These are phyloP conservation scores for Thermothelomyces thermophilus DNA, from an alignment of 2,329 filamentous ascomycete species.

Conservation along the genomic window DNA sequence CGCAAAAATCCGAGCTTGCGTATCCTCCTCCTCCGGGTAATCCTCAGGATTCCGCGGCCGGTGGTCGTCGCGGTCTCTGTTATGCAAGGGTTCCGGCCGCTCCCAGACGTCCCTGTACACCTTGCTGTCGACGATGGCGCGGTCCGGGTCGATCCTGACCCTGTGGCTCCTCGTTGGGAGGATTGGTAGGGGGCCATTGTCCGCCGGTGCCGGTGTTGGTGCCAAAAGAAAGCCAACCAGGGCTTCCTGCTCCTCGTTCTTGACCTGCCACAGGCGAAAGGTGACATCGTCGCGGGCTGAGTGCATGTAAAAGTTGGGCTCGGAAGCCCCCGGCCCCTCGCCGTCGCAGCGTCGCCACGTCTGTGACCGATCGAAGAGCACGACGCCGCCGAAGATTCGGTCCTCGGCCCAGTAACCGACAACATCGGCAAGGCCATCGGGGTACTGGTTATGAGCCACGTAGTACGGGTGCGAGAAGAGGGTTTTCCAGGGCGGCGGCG, in stretches of 20 bases:
- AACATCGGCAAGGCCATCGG: background rate
- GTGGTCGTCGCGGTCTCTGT: no score
- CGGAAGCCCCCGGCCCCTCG: background rate
- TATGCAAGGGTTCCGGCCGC: no score
- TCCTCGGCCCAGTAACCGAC: slow-evolving; percentile 9
- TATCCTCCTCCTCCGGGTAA: no score
- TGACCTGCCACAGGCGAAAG: slow-evolving; percentile 2
- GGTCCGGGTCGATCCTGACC: background rate
- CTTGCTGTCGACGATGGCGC: background rate
- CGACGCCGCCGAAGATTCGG: slow-evolving; percentile 1
- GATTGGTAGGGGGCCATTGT: background rate
- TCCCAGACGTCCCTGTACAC: slow-evolving; percentile 2
- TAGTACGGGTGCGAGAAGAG: background rate
- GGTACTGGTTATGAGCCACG: background rate
- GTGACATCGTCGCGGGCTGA: background rate
- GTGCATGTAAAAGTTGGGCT: slow-evolving; percentile 4
- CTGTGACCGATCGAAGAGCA: background rate
- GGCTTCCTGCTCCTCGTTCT: background rate
- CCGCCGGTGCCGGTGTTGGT: background rate
- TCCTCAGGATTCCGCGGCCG: no score
- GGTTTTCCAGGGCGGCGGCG: background rate
- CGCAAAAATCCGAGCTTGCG: no score
- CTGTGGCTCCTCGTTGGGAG: background rate
- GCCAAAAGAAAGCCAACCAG: background rate
- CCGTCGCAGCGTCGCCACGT: background rate